A percentile compares a stretch with the other conserved stretches of the same genome.
Conservation (phyloP, 768 basidiomycete species). For the Lentinula edodes region DNA sequence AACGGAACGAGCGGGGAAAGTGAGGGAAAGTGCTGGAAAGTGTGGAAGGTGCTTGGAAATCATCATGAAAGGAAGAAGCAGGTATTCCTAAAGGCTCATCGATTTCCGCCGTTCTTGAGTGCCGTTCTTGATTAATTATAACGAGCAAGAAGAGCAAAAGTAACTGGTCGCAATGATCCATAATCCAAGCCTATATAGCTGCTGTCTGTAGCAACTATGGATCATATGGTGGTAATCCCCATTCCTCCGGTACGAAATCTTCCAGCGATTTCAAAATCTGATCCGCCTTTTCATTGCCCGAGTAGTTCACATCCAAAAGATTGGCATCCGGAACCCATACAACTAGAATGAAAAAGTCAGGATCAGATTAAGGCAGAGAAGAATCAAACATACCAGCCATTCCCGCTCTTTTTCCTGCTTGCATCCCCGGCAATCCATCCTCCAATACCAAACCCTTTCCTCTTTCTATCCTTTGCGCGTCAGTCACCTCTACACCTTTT, state of each 20-base stretch:
- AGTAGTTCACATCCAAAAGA: conserved; percentile 46
- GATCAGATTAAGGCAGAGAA: neutral
- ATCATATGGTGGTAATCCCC: conserved; percentile 69
- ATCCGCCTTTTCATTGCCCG: conserved; percentile 50
- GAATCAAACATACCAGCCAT: conserved; percentile 61
- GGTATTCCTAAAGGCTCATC: too few relatives aligned
- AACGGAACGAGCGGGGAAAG: neutral
- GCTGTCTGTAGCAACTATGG: too few relatives aligned
- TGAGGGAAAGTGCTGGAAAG: neutral
- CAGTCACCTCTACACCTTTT: conserved; percentile 18
- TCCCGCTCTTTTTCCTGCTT: conserved; percentile 77
- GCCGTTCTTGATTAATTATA: too few relatives aligned
- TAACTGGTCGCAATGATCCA: too few relatives aligned
- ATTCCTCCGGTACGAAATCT: conserved; percentile 74
- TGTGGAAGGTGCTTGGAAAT: too few relatives aligned
- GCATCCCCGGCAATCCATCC: conserved; percentile 71
- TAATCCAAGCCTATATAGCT: too few relatives aligned
- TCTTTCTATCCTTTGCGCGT: conserved; percentile 41
- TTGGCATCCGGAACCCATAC: conserved; percentile 82
- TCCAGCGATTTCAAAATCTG: conserved; percentile 56
- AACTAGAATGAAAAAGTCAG: conserved; percentile 33
- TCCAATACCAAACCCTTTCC: conserved; percentile 74
- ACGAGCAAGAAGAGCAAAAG: too few relatives aligned
- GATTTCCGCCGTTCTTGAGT: too few relatives aligned
- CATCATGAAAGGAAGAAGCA: too few relatives aligned